Conservation (phyloP, 2,329 filamentous ascomycete species). For the Colletotrichum sp. region DNA sequence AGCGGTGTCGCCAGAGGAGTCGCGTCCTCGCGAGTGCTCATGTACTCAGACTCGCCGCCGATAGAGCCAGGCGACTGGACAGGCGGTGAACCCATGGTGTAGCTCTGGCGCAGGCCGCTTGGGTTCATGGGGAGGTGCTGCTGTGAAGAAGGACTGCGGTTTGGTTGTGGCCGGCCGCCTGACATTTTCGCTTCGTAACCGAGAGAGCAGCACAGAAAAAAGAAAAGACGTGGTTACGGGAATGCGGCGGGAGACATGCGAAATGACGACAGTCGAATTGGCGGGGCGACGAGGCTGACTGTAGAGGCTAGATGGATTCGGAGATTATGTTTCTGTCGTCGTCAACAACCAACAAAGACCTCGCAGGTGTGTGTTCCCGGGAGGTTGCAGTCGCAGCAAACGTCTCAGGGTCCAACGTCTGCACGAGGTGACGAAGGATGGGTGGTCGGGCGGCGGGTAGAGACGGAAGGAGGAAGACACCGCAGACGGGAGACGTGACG, state of each 20-base stretch:
- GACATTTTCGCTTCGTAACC: conserved; percentile 13
- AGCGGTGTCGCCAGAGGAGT: conserved; percentile 20
- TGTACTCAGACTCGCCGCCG: conserved; percentile 23
- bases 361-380: not conserved
- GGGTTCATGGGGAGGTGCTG: conserved; percentile 48
- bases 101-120: conserved; percentile 52
- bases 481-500: not conserved
- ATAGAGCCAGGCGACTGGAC: conserved; percentile 6
- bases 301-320: not conserved
- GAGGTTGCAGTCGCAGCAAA: not conserved
- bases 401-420: not conserved
- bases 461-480: not conserved
- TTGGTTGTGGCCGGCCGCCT: conserved; percentile 13
- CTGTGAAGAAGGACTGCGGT: conserved; percentile 23
- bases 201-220: not conserved
- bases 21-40: conserved; percentile 22
- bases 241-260: not conserved
- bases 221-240: not conserved
- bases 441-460: not conserved
- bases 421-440: not conserved
- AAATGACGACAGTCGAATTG: not conserved
- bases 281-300: not conserved
- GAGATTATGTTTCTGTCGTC: not conserved
- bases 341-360: not conserved
- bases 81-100: conserved; percentile 30